Percentiles rank a stretch among this genome's conserved stretches.
Evolutionary conservation across 306 rosid genomes (phyloP).

Genomic region (Malus domestica): DNA sequence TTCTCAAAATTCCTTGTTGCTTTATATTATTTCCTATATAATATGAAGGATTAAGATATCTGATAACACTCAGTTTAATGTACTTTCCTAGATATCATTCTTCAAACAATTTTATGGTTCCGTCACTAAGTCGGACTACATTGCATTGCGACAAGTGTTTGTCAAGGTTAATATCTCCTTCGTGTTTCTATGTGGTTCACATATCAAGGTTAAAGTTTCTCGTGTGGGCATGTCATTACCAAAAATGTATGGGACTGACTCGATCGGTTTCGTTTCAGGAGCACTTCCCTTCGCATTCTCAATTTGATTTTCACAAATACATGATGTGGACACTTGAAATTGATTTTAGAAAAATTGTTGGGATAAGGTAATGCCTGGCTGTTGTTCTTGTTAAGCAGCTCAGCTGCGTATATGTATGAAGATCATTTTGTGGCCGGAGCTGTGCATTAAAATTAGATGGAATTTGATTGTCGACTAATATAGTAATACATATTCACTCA

Average conservation of each 20-base stretch:
- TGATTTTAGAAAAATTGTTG: slow-evolving; percentile 70
- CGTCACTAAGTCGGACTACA: slow-evolving; percentile 62
- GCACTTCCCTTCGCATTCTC: slow-evolving; percentile 8
- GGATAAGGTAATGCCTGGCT: slow-evolving; percentile 57
- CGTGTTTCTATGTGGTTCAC: neutral
- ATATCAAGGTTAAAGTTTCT: neutral
- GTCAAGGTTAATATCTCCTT: slow-evolving; percentile 44
- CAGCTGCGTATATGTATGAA: neutral
- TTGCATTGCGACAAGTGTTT: slow-evolving; percentile 68
- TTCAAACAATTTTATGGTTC: slow-evolving; percentile 77
- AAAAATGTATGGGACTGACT: neutral
- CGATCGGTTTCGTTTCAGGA: slow-evolving; percentile 27
- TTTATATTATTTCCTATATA: neutral
- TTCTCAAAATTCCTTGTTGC: neutral
- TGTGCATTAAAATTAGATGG: neutral
- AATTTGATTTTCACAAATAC: slow-evolving; percentile 51
- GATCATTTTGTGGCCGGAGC: neutral
- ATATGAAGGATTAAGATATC: no score
- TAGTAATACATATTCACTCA: neutral
- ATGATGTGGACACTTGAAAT: slow-evolving; percentile 53
- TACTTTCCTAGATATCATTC: slow-evolving; percentile 53
- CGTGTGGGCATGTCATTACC: neutral
- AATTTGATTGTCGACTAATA: slow-evolving; percentile 6
- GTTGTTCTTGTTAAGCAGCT: neutral
- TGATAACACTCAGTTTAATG: no score